Percentiles rank a stretch among this genome's conserved stretches.
phyloP scores from a whole-genome alignment of 176 grass and related monocot species.

The Eleusine coracana region DNA sequence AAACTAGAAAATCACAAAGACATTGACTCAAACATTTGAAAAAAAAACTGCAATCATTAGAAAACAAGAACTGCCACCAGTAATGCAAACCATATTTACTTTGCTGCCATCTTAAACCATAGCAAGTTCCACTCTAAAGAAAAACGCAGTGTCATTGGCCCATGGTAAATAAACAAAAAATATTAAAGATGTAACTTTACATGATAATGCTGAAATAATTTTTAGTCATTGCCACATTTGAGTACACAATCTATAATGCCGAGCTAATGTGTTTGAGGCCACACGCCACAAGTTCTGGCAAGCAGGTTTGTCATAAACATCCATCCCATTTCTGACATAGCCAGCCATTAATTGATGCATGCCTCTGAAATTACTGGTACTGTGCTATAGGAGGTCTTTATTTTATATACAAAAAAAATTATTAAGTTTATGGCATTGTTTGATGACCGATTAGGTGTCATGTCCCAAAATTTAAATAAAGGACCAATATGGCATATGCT shows the following conservation, averaged over 20 bases:
- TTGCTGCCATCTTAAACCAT: neutral
- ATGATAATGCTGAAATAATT: neutral
- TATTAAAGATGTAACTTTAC: neutral
- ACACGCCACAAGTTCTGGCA: neutral
- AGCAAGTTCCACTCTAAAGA: too few relatives aligned
- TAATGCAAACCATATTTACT: neutral
- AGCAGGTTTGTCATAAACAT: neutral
- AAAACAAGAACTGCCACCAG: too few relatives aligned
- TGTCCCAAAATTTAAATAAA: neutral
- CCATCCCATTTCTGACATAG: neutral
- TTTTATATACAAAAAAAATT: neutral
- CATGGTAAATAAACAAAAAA: neutral
- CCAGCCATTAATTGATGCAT: neutral
- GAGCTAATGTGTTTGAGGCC: neutral
- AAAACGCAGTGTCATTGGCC: neutral
- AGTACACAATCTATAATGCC: conserved; percentile 2
- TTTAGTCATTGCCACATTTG: neutral
- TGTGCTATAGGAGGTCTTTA: neutral
- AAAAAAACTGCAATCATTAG: neutral
- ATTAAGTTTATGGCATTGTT: neutral
- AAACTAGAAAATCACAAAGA: neutral
- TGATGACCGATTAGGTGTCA: neutral
- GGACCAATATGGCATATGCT: neutral
- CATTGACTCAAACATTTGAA: neutral
- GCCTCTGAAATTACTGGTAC: neutral